Percentiles rank a stretch among this genome's conserved stretches.
Conservation (phyloP, 75 land plant species). For the Picea sitchensis region DNA sequence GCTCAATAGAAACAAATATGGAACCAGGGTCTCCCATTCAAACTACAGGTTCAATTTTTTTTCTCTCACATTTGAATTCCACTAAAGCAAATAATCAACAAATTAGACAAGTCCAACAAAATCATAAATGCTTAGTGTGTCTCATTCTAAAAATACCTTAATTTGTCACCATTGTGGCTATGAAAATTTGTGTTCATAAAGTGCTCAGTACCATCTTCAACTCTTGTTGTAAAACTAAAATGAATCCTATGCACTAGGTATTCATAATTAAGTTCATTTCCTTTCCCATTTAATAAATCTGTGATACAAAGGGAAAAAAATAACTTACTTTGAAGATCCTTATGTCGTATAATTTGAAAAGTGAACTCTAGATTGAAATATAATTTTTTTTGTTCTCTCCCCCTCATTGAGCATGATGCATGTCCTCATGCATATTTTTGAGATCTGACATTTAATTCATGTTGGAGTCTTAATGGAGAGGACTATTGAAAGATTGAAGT, state of each 20-base stretch:
- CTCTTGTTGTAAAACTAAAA: slow-evolving; percentile 30
- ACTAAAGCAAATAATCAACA: neutral
- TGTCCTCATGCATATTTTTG: no score
- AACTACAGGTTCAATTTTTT: neutral
- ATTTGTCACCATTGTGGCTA: neutral
- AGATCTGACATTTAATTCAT: no score
- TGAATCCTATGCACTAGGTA: slow-evolving; percentile 26
- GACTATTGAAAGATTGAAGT: no score
- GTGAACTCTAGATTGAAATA: no score
- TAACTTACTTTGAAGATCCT: no score
- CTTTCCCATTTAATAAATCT: no score
- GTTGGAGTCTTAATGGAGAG: no score
- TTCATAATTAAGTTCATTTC: no score
- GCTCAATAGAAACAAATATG: neutral
- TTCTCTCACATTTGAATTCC: neutral
- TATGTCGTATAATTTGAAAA: no score
- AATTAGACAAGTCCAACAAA: neutral
- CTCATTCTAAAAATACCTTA: neutral
- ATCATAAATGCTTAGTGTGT: neutral
- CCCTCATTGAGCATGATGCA: no score
- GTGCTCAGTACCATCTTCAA: slow-evolving; percentile 20
- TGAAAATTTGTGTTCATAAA: neutral
- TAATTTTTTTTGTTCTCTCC: no score
- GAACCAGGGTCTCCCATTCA: neutral
- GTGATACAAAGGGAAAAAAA: no score